Evolutionary conservation across 768 basidiomycete species (phyloP), one percentile per base, ranked within the genome.

Genomic region (Hygrophorus russula): DNA sequence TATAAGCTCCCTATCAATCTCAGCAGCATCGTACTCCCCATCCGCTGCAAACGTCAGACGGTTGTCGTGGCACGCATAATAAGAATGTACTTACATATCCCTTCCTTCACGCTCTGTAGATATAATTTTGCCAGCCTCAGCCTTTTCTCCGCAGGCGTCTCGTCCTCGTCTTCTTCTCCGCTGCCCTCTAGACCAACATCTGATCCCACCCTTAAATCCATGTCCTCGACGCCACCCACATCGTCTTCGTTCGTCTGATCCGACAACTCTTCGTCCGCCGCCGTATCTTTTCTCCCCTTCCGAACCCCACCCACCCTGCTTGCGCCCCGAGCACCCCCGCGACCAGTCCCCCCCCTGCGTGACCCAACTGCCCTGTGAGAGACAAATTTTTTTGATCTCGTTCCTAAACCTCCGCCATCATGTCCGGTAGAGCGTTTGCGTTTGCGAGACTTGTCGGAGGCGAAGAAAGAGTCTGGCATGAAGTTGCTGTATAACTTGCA

Each of bases 71-170:
- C 37, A 35, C 14, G 24, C 12, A 41, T 32, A 14, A 2, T 33
- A 28, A 42, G 3, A 20, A 41, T 40, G 31, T 14, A 67, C 76
- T 59, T 52, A 77, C 82, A 71, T 20, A 93, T 60, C 30, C 73
- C 77, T 46, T 82, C 76, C 59, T 87, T 87, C 11, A 98, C 79
- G 48, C 71, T 81, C 47, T 90, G 79, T 32, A 99, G 67, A 60
- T 98, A 97, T 49, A 94, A 60, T 59, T 91, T 85, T 4, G 94
- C 93, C 31, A 99, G 65, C 46, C 96, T 67, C 14, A 99, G 68
- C 46, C 96, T 69, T 63, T 98, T 99, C 68, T 91, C 80, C 0
- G 90, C 91, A 2, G 91, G 88, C 4, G 91, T 94, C 64, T 97
- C 94, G 49, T 80, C 68, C 50, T 80, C 76, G 51, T 92, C 82